Base-by-base conservation (phyloP, 139 green algal genomes). In the Limnomonas spitsbergensis region DNA sequence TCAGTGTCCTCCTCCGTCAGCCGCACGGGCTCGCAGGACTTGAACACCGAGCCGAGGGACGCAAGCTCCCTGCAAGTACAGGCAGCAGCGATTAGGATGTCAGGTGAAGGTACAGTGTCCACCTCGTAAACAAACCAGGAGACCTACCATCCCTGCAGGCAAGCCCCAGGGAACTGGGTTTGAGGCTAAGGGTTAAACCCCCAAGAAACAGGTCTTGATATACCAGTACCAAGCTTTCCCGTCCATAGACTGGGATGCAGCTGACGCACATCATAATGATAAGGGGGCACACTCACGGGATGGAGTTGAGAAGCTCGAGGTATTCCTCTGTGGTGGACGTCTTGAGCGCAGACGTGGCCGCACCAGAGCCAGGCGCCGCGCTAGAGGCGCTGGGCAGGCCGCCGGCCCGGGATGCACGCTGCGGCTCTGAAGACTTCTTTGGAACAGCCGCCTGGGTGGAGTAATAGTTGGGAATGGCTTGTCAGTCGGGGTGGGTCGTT, bases 1-100 rank as follows among this genome's bases (percentile, higher is more conserved):
- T 97, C 93, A 0, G 93, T 97, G 84, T 95, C 93, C 84, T 97
- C 93, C 89, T 97, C 93, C 2, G 93, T 97, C 26, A 98, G 89
- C 61, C 88, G 83, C 52, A 91, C 80, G 1, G 93, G 86, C 42
- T 84, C 75, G 74, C 83, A 93, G 40, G 82, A 94, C 89, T 97
- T 97, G 85, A 98, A 98, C n/a, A 98, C 83, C 73, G 84, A 38
- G 52, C 78, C 80, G 4, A 82, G 68, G 3, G 40, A n/a, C 1
- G 69, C 77, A 73, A 84, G 80, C 53, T 86, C 54, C 53, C 75
- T 80, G 53, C 73, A 27, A 3, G 53, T 56, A n/a, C 42, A 56
- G 42, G 42, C 42, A 56, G 42, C n/a, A n/a, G n/a, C n/a, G n/a
- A n/a, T n/a, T n/a, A n/a, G 7, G 42, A n/a, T 56, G 42, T 2